phyloP scores from a whole-genome alignment of 352 stramenopile genomes.

The Pythium chondricola region DNA sequence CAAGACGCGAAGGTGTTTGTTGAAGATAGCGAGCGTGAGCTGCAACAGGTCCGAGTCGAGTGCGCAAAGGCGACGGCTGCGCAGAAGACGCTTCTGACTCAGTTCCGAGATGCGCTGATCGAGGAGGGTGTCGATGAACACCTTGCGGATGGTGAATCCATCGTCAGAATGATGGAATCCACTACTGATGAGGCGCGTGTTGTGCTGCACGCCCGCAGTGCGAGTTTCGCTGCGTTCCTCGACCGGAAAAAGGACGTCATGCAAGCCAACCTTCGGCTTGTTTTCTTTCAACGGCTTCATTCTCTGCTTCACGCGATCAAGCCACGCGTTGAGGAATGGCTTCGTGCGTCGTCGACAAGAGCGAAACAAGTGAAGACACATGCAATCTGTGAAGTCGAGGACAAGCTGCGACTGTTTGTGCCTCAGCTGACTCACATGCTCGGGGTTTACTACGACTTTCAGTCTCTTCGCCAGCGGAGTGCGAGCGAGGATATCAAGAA shows the following conservation, averaged over 20 bases:
- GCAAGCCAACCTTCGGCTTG: slow-evolving; percentile 13
- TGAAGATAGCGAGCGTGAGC: slow-evolving; percentile 13
- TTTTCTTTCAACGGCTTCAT: slow-evolving; percentile 20
- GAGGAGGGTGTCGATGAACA: too few relatives aligned
- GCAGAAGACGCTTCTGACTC: too few relatives aligned
- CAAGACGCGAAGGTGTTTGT: slow-evolving; percentile 9
- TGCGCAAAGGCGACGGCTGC: too few relatives aligned
- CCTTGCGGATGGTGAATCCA: too few relatives aligned
- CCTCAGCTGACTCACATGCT: slow-evolving; percentile 39
- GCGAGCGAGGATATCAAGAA: slow-evolving; percentile 40
- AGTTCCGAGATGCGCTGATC: neutral
- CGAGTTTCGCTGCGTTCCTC: slow-evolving; percentile 2
- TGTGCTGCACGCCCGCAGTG: too few relatives aligned
- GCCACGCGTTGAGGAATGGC: slow-evolving; percentile 20
- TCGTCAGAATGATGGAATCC: too few relatives aligned
- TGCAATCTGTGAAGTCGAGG: slow-evolving; percentile 25
- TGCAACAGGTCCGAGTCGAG: slow-evolving; percentile 13
- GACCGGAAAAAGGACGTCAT: slow-evolving; percentile 15
- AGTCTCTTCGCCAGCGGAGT: slow-evolving; percentile 41
- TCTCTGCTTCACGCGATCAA: slow-evolving; percentile 8
- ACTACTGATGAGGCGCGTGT: too few relatives aligned
- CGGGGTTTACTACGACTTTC: slow-evolving; percentile 51
- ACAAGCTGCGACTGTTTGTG: slow-evolving; percentile 34
- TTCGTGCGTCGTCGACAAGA: slow-evolving; percentile 13
- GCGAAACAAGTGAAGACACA: slow-evolving; percentile 24